A percentile compares a stretch with the other conserved stretches of the same genome.
These are phyloP conservation scores for Prunus yedoensis DNA, from an alignment of 331 rosid genomes.

Conservation along the genomic window DNA sequence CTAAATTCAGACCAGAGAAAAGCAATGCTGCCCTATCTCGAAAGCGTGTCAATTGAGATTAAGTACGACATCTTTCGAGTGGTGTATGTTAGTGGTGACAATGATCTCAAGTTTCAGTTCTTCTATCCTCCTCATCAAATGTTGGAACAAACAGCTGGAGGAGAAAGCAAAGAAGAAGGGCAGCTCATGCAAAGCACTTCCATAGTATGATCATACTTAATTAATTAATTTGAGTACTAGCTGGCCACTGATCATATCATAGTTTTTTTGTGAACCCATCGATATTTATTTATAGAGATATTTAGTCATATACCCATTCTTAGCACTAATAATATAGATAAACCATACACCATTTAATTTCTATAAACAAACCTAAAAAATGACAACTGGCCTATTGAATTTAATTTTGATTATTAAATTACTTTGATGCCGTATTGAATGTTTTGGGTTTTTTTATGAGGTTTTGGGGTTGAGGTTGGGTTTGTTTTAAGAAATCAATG, in stretches of 20 bases:
- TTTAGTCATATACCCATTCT: no score
- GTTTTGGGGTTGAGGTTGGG: no score
- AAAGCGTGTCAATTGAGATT: constrained; percentile 45
- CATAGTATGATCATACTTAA: not conserved
- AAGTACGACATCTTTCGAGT: constrained; percentile 78
- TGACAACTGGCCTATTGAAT: no score
- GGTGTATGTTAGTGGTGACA: constrained; percentile 54
- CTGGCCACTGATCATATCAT: no score
- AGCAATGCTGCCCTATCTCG: constrained; percentile 60
- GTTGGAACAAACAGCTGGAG: constrained; percentile 35
- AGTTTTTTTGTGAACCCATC: not conserved
- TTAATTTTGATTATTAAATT: no score
- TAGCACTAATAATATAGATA: no score
- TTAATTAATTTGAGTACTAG: not conserved
- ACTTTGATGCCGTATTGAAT: no score
- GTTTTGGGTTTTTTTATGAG: no score
- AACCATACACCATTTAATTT: no score
- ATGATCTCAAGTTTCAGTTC: constrained; percentile 29
- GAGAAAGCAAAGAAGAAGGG: constrained; percentile 36
- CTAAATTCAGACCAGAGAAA: constrained; percentile 45
- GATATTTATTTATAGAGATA: not conserved
- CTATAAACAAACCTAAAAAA: no score
- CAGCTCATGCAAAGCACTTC: constrained; percentile 40
- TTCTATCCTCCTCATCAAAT: constrained; percentile 35
- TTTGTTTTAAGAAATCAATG: no score